Percentiles rank a stretch among this genome's conserved stretches.
phyloP scores from a whole-genome alignment of 2,329 filamentous ascomycete genomes.

The Fusarium sp. region DNA sequence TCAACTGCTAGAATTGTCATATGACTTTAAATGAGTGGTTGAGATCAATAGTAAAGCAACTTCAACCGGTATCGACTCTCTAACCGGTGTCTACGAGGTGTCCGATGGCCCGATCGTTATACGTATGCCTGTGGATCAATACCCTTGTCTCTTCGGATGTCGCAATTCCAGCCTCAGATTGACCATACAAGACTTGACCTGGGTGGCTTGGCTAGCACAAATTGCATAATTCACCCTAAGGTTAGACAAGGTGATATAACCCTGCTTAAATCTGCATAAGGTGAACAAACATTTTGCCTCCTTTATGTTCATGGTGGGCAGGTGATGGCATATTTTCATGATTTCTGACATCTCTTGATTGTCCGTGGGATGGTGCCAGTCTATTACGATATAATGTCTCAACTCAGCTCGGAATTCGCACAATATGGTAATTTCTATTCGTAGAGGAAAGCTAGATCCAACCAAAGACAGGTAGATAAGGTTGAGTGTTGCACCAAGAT shows the following conservation, averaged over 20 bases:
- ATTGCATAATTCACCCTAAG: not conserved
- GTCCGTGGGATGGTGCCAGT: not conserved
- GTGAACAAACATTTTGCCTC: not conserved
- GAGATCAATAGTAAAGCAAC: not conserved
- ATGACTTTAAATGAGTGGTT: not conserved
- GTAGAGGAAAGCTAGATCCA: not conserved
- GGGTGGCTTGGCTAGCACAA: not conserved
- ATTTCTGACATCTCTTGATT: not conserved
- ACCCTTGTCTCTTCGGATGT: conserved; percentile 32
- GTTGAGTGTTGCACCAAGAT: not conserved
- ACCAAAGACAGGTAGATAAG: fast-evolving
- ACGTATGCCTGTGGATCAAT: not conserved
- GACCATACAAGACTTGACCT: not conserved
- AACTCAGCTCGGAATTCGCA: not conserved
- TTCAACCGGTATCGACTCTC: not conserved
- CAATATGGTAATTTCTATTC: not conserved
- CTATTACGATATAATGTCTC: not conserved
- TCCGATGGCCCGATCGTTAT: not conserved
- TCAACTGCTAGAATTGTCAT: not conserved
- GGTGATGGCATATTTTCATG: not conserved
- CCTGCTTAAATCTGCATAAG: not conserved
- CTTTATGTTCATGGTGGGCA: not conserved
- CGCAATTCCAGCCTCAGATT: conserved; percentile 35
- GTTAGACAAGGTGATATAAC: not conserved
- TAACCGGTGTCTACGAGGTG: not conserved